Evolutionary conservation across 306 rosid species (phyloP).

Genomic region (Trifolium repens): DNA sequence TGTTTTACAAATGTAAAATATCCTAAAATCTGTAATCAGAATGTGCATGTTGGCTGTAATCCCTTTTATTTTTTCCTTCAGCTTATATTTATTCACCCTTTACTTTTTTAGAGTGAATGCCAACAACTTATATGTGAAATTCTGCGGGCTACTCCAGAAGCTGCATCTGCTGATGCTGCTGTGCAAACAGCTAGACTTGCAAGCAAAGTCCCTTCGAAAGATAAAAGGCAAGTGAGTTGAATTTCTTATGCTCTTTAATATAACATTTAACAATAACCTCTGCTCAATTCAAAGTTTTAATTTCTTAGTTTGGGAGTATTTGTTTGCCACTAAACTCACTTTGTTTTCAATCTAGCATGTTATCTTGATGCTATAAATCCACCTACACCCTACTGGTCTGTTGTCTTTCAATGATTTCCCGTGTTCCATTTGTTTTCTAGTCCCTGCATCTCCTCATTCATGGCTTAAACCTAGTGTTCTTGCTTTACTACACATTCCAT

Average conservation of each 20-base stretch:
- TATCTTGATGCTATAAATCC: too few species aligned
- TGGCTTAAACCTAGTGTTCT: not conserved
- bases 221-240: constrained; percentile 73
- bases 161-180: constrained; percentile 98
- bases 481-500: not conserved
- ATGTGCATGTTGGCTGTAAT: constrained; percentile 9
- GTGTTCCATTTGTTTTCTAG: not conserved
- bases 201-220: constrained; percentile 90
- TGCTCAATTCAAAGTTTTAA: not conserved
- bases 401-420: not conserved
- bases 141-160: constrained; percentile 99
- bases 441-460: not conserved
- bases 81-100: constrained; percentile 37
- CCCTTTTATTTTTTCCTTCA: constrained; percentile 30
- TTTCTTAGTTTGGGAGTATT: not conserved
- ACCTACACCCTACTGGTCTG: not conserved
- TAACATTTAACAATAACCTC: constrained; percentile 23
- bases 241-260: constrained; percentile 38
- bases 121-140: constrained; percentile 99
- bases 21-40: constrained; percentile 24
- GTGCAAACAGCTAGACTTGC: constrained; percentile 99
- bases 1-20: not conserved
- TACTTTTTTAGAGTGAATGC: constrained; percentile 83
- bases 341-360: too few species aligned
- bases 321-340: too few species aligned